Evolutionary conservation across 1,139 yeast species (phyloP).

Genomic region (Tardiomyces depauwii): DNA sequence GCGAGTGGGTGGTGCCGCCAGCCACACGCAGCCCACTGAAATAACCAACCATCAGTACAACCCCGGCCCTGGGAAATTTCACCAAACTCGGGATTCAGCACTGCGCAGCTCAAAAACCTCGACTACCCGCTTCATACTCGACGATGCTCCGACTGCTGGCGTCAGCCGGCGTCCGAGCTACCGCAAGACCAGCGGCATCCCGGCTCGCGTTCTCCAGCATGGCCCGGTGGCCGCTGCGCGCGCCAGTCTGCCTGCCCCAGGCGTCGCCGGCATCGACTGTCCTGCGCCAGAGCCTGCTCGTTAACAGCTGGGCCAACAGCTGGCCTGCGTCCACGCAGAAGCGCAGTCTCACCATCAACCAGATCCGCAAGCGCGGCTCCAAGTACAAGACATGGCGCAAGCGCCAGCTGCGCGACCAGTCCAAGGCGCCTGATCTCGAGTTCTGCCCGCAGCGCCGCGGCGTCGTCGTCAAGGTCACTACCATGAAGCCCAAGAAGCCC

Average conservation of each 20-base stretch:
- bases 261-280: not conserved
- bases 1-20: too few relatives aligned
- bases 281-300: not conserved
- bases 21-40: too few relatives aligned
- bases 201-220: not conserved
- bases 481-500: constrained; percentile 93
- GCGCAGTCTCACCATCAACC: constrained; percentile 28
- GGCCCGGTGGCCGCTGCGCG: too few relatives aligned
- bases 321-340: not conserved
- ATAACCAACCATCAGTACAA: too few relatives aligned
- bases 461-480: constrained; percentile 90
- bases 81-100: too few relatives aligned
- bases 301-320: not conserved
- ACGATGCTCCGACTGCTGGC: not conserved
- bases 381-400: constrained; percentile 25
- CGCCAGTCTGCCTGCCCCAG: too few relatives aligned
- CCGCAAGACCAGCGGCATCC: not conserved
- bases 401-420: constrained; percentile 29
- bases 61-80: too few relatives aligned
- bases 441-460: constrained; percentile 79
- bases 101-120: not conserved
- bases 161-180: not conserved
- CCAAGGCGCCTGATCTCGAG: constrained; percentile 76
- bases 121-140: not conserved
- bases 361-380: constrained; percentile 22